A percentile compares a stretch with the other conserved stretches of the same genome.
Evolutionary conservation across 1,284 basidiomycete genomes (phyloP).

Genomic region (Coniferiporia weirii): DNA sequence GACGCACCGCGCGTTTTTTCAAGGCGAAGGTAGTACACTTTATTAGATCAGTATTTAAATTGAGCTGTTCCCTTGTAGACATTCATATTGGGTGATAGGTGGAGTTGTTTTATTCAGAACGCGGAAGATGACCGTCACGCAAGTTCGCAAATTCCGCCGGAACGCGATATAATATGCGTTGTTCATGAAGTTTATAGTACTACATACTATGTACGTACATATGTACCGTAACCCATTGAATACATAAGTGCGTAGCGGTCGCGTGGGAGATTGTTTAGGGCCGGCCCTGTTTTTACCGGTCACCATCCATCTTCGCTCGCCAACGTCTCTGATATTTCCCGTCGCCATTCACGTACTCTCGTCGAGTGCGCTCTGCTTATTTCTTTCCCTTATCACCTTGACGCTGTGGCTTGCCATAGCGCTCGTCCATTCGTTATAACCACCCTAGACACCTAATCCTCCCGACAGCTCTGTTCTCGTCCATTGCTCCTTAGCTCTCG

Average conservation of each 20-base stretch:
- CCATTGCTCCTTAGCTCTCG: background rate
- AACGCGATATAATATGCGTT: no score
- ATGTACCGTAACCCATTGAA: background rate
- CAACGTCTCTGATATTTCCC: background rate
- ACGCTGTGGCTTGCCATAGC: slow-evolving; percentile 12
- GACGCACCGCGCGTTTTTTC: no score
- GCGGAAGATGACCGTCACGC: no score
- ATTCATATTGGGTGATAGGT: no score
- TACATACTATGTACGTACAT: no score
- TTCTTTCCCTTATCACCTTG: background rate
- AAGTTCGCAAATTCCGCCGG: no score
- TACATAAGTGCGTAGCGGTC: no score
- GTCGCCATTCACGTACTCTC: background rate
- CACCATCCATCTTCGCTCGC: background rate
- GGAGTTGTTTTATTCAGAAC: no score
- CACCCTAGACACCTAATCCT: background rate
- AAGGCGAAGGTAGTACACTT: no score
- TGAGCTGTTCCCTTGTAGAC: no score
- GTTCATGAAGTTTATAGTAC: no score
- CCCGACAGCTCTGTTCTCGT: background rate
- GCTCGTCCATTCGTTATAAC: background rate
- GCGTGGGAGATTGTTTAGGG: background rate
- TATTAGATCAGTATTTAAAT: no score
- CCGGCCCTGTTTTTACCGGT: background rate
- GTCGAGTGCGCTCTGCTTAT: background rate